Evolutionary conservation across 1,139 yeast genomes (phyloP).

Genomic region (Candida freyschussii): DNA sequence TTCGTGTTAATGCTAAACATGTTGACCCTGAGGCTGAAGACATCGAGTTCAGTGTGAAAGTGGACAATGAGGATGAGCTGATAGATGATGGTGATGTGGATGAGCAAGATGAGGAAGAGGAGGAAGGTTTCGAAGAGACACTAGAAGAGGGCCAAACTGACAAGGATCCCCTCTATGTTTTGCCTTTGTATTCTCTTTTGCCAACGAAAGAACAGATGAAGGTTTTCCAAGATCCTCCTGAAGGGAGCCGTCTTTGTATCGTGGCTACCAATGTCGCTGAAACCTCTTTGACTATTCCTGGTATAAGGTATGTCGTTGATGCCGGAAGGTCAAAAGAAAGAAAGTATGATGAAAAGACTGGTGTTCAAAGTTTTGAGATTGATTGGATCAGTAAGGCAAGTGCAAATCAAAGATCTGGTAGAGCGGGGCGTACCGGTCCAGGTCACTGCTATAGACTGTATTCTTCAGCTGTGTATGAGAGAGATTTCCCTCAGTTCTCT

Average conservation of each 20-base stretch:
- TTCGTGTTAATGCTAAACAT: constrained; percentile 52
- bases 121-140: constrained; percentile 88
- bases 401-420: constrained; percentile 92
- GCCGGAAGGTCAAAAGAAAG: constrained; percentile 93
- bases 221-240: constrained; percentile 83
- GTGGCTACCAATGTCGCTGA: constrained; percentile 98
- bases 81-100: constrained; percentile 35
- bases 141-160: constrained; percentile 72
- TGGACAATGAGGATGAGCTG: constrained; percentile 30
- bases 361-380: constrained; percentile 88
- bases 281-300: constrained; percentile 94
- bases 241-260: constrained; percentile 80
- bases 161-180: constrained; percentile 78
- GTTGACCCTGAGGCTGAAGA: constrained; percentile 85
- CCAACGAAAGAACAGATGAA: constrained; percentile 95
- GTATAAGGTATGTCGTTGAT: constrained; percentile 91
- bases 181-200: constrained; percentile 86
- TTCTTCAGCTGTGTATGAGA: constrained; percentile 93
- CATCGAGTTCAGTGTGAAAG: constrained; percentile 67
- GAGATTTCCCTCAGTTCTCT: constrained; percentile 76
- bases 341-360: constrained; percentile 73
- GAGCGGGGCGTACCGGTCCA: constrained; percentile 99
- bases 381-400: constrained; percentile 96
- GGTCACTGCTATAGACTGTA: constrained; percentile 93
- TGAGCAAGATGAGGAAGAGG: constrained; percentile 53